Percentiles rank a stretch among this genome's conserved stretches.
phyloP scores from a whole-genome alignment of 169 alveolate species.

The Pseudocohnilembus persalinus region DNA sequence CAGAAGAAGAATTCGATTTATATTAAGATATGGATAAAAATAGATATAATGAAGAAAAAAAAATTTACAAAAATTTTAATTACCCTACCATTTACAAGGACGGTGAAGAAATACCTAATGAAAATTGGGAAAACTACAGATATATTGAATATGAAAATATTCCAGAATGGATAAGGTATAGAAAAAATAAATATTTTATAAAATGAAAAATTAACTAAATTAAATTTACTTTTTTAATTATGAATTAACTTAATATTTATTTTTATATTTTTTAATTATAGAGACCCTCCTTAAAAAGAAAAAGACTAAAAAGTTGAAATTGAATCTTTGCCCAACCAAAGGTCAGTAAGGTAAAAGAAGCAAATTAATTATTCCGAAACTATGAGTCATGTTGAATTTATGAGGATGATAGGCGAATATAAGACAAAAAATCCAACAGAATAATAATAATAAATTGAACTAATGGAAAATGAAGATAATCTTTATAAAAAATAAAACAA shows the following conservation, averaged over 20 bases:
- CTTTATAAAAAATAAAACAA: no score
- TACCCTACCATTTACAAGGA: neutral
- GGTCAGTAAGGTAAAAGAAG: neutral
- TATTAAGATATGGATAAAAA: slow-evolving; percentile 84
- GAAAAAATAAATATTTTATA: neutral
- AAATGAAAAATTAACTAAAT: neutral
- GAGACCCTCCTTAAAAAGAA: neutral
- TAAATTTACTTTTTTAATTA: no score
- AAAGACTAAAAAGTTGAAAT: neutral
- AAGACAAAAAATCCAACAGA: neutral
- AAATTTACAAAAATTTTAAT: slow-evolving; percentile 54
- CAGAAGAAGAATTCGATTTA: slow-evolving; percentile 79
- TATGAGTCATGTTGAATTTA: neutral
- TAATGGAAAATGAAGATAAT: no score
- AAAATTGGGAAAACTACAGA: slow-evolving; percentile 62
- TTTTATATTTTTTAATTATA: no score
- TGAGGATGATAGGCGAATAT: neutral
- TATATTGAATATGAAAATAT: slow-evolving; percentile 74
- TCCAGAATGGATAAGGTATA: slow-evolving; percentile 77
- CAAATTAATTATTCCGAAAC: neutral
- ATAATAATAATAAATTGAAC: no score
- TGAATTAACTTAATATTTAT: no score
- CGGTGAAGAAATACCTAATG: slow-evolving; percentile 34
- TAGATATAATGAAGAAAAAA: slow-evolving; percentile 73
- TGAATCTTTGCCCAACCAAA: no score